Percentiles rank a stretch among this genome's conserved stretches.
Conservation (phyloP, 2,329 filamentous ascomycete genomes). For the Venturia pyrina region DNA sequence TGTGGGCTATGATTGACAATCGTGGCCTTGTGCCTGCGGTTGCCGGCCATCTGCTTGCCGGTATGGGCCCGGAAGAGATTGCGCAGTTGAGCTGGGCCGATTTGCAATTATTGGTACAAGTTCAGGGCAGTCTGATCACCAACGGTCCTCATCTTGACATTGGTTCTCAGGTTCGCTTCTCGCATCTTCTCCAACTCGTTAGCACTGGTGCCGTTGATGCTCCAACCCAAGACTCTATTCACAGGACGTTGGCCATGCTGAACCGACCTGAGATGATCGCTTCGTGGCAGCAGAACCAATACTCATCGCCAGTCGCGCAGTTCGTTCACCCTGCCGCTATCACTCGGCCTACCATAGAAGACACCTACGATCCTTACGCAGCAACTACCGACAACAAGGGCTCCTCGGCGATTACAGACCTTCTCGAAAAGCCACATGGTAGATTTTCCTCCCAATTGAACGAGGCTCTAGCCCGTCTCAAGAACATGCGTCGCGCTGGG, state of each 20-base stretch:
- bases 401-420: conserved; percentile 80
- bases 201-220: conserved; percentile 44
- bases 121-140: conserved; percentile 44
- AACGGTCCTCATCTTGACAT: conserved; percentile 40
- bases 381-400: conserved; percentile 88
- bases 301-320: conserved; percentile 29
- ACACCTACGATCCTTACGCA: conserved; percentile 84
- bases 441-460: conserved; percentile 64
- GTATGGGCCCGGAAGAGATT: conserved; percentile 50
- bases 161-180: conserved; percentile 49
- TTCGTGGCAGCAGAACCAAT: conserved; percentile 50
- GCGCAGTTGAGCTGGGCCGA: conserved; percentile 43
- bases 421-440: conserved; percentile 71
- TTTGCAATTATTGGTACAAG: conserved; percentile 50
- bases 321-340: conserved; percentile 39
- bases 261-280: conserved; percentile 37
- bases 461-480: conserved; percentile 74
- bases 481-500: conserved; percentile 85
- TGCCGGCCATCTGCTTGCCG: conserved; percentile 50
- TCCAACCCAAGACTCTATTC: conserved; percentile 46
- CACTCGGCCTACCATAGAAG: conserved; percentile 57
- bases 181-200: conserved; percentile 49
- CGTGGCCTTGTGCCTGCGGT: conserved; percentile 50
- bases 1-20: conserved; percentile 58
- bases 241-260: conserved; percentile 47